Base-by-base conservation (phyloP, 2,329 filamentous ascomycete genomes). In the Trichoderma arundinaceum region DNA sequence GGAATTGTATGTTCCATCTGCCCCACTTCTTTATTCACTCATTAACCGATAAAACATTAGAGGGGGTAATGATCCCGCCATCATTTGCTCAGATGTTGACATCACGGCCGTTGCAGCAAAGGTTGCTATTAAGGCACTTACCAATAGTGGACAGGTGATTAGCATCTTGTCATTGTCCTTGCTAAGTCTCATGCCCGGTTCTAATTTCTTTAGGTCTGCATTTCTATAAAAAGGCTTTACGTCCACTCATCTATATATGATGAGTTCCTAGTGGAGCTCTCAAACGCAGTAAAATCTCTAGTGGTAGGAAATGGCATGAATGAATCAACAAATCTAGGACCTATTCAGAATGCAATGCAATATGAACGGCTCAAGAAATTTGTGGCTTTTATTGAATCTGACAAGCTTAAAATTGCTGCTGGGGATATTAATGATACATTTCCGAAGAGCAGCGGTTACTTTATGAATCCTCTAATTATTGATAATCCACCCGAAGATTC, bases 401-500 rank as follows among this genome's bases (percentile, higher is more conserved):
- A 70, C 3, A 72, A 74, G 52, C 72, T 73, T 15, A 72, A 66
- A 1, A 61, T 74, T 7, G 71, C 69, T 15, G 77, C 75, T 7
- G 88, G 70, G 7, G 67, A 51, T 68, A 0, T 28, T 73, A 7
- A 67, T 15, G n/a, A 53, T 39, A 19, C 51, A 9, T 39, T 53
- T 53, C 12, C 71, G 78, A 90, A 90, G 67, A 77, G 82, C 71
- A 88, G 92, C 82, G 91, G 91, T 65, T 95, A 90, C 84, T 95
- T 93, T 83, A 93, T 95, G 77, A 83, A 93, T 81, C 92, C 92
- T n/a, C 95, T 92, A 0, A 71, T 78, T 4, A 72, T 79, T 33
- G 72, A 71, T 0, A 71, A 76, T 8, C 74, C 77, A 3, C 72
- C 69, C 39, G 69, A 71, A 1, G 65, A 69, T 0, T 78, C 77